Evolutionary conservation across 331 rosid species (phyloP), one percentile per base, ranked within the genome.

Genomic region (Quercus tomentella): DNA sequence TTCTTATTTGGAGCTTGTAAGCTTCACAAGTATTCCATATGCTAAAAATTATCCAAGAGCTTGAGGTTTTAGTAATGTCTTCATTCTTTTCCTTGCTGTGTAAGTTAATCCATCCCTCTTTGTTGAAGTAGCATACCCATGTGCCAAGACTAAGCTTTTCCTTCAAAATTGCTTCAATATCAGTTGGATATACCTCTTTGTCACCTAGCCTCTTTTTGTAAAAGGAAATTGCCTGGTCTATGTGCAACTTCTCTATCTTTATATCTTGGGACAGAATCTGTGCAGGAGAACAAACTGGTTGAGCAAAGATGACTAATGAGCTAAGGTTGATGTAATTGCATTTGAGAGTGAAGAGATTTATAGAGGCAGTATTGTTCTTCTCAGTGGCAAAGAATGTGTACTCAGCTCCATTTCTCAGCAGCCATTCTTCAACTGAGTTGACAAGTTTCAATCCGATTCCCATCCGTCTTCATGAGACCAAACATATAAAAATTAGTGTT

Each of bases 1-100:
- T 80, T 62, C 80, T 77, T 76, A 84, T 73, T 25, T 84, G 97
- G 82, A 91, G 85, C 81, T 88, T 88, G 60, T 76, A 79, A 33
- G 91, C 82, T 55, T 88, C 90, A 81, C 89, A 84, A 17, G 86
- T 86, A 23, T 88, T 90, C 97, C 95, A 90, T 76, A 92, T 72
- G 88, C 93, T 90, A 60, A 90, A 90, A n/a, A 88, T 80, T 37
- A 90, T 72, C 97, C 94, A 92, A 56, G 96, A 89, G 56, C 77
- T 80, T 76, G 87, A 79, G 60, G 63, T 57, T 87, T 84, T 83
- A 56, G 77, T 67, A 66, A 37, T 61, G 17, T 73, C 78, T 56
- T 84, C 41, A 31, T 58, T 35, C 4, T 78, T 56, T 70, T 81
- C 77, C 30, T 80, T 72, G 45, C 69, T 72, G 58, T 51, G 58